These are phyloP conservation scores for Periconia macrospinosa DNA, from an alignment of 2,329 filamentous ascomycete species.

Conservation along the genomic window DNA sequence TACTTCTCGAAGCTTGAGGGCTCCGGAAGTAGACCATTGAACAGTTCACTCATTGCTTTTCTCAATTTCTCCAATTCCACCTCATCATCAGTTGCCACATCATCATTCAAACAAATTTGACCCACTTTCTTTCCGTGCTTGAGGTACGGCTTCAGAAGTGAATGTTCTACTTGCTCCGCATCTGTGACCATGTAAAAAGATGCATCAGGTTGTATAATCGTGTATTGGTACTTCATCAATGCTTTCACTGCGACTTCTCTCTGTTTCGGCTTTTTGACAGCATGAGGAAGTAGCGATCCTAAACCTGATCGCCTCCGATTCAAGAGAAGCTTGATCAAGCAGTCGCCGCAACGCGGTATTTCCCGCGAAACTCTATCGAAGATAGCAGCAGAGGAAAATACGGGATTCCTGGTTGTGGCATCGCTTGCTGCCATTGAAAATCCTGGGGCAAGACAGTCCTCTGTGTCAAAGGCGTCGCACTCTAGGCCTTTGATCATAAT, in stretches of 20 bases:
- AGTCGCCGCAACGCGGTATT: slow-evolving; percentile 47
- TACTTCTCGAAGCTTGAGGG: slow-evolving; percentile 22
- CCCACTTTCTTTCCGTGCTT: slow-evolving; percentile 38
- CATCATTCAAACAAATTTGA: slow-evolving; percentile 49
- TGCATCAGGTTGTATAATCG: slow-evolving; percentile 45
- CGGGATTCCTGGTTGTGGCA: slow-evolving; percentile 34
- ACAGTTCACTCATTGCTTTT: slow-evolving; percentile 39
- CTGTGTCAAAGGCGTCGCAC: slow-evolving; percentile 45
- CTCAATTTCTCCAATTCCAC: slow-evolving; percentile 38
- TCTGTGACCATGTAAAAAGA: slow-evolving; percentile 50
- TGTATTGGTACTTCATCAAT: slow-evolving; percentile 48
- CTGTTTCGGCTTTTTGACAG: slow-evolving; percentile 31
- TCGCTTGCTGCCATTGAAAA: slow-evolving; percentile 45
- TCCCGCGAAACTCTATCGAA: slow-evolving; percentile 44
- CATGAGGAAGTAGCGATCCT: slow-evolving; percentile 41
- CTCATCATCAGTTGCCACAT: slow-evolving; percentile 44
- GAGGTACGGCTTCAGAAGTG: slow-evolving; percentile 42
- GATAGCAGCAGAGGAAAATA: slow-evolving; percentile 45
- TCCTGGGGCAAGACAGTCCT: slow-evolving; percentile 48
- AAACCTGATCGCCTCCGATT: slow-evolving; percentile 41
- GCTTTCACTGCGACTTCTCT: slow-evolving; percentile 42
- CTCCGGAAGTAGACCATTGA: slow-evolving; percentile 34
- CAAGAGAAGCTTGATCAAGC: slow-evolving; percentile 46
- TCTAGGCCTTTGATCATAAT: slow-evolving; percentile 45
- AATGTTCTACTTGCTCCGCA: slow-evolving; percentile 46